Base-by-base conservation (phyloP, 2,329 filamentous ascomycete species). In the Cordyceps cateniannulata region DNA sequence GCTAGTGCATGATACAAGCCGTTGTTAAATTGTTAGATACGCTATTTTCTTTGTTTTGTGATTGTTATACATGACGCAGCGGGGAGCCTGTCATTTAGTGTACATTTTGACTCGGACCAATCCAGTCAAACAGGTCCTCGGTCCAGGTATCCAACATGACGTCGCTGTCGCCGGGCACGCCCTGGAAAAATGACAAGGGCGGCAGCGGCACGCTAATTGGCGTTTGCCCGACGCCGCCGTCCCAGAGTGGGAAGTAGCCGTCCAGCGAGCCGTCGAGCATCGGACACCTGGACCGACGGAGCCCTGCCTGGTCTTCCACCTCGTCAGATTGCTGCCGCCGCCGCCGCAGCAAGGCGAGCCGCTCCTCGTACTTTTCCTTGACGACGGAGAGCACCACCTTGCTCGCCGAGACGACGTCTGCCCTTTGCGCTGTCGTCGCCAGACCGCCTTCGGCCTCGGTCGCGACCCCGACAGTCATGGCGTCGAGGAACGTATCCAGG, bases 181-280 rank as follows among this genome's bases (percentile, higher is more conserved):
- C 50, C 18, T 47, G 38, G 8, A 18, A n/a, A 29, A 48, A 60
- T 3, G 49, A 45, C 40, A n/a, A n/a, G n/a, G n/a, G n/a, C n/a
- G n/a, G n/a, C n/a, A 47, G 25, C 27, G 58, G 22, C 45, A 42
- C 35, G 32, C 42, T 47, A 16, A 18, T 18, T 32, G 55, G 3
- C 32, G 32, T 35, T 47, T 40, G 45, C 18, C 62, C 60, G 64
- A 74, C 59, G 53, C 69, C 69, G 7, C 76, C 75, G 29, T 79
- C 76, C 79, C 80, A 82, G 25, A 73, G 65, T 0, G 75, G 70
- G 27, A 80, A 69, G 51, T 77, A 81, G 35, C 71, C 65, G n/a
- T 80, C 75, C 61, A 83, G 63, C 61, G 74, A 81, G 9, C 76
- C 78, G 63, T 83, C 80, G 45, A 82, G 69, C 77, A 83, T 79